A percentile compares a stretch with the other conserved stretches of the same genome.
Evolutionary conservation across 345 rosid genomes (phyloP).

Genomic region (Rubroshorea leprosula): DNA sequence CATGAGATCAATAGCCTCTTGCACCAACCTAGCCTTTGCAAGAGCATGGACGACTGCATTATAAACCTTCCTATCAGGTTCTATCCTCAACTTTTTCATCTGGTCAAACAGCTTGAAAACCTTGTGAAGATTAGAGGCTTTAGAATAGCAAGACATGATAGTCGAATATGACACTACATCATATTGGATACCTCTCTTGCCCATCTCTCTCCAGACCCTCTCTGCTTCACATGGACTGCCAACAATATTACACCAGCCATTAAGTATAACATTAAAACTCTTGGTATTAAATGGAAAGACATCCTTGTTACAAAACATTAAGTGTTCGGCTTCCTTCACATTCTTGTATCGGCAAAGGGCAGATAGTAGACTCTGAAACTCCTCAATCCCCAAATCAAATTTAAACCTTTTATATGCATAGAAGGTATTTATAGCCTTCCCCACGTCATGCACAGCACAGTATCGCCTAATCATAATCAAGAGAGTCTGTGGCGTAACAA

Average conservation of each 20-base stretch:
- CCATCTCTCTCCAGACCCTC: constrained; percentile 86
- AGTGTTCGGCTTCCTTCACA: constrained; percentile 88
- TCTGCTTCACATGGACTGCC: constrained; percentile 72
- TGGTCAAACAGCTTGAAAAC: constrained; percentile 62
- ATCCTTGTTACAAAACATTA: constrained; percentile 64
- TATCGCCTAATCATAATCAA: constrained; percentile 84
- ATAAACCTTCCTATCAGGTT: constrained; percentile 81
- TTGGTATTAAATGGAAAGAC: constrained; percentile 67
- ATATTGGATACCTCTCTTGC: constrained; percentile 44
- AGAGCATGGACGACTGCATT: constrained; percentile 78
- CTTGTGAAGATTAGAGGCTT: constrained; percentile 53
- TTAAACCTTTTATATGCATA: constrained; percentile 60
- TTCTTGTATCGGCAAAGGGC: constrained; percentile 93
- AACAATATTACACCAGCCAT: constrained; percentile 85
- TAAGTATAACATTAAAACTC: constrained; percentile 76
- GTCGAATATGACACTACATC: constrained; percentile 76
- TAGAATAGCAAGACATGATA: constrained; percentile 77
- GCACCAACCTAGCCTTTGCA: constrained; percentile 63
- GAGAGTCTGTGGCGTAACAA: constrained; percentile 69
- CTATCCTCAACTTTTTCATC: constrained; percentile 53
- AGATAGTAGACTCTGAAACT: constrained; percentile 81
- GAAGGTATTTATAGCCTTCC: constrained; percentile 71
- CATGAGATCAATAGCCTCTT: constrained; percentile 61
- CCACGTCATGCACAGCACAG: constrained; percentile 83
- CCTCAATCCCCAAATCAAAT: constrained; percentile 60